A percentile compares a stretch with the other conserved stretches of the same genome.
These are phyloP conservation scores for Candida orba DNA, from an alignment of 805 yeast genomes.

Conservation along the genomic window DNA sequence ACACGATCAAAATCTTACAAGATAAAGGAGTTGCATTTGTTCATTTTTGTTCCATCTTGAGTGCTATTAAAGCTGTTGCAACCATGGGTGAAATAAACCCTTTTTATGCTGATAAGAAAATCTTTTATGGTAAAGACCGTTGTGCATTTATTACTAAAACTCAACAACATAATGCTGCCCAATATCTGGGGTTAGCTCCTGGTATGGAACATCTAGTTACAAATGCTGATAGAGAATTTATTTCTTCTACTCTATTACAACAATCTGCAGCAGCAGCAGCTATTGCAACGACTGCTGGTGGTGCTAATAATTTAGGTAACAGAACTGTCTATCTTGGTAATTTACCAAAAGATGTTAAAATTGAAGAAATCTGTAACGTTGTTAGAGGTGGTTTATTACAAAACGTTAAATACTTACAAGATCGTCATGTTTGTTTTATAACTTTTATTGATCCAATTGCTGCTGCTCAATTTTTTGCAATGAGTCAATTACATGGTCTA, in stretches of 20 bases:
- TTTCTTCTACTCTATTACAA: constrained; percentile 73
- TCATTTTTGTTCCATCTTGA: constrained; percentile 77
- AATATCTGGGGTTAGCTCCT: constrained; percentile 84
- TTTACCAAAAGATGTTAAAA: constrained; percentile 78
- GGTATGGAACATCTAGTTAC: constrained; percentile 78
- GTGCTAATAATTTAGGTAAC: constrained; percentile 85
- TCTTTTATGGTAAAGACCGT: constrained; percentile 90
- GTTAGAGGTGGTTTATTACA: constrained; percentile 93
- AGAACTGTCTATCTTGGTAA: constrained; percentile 90
- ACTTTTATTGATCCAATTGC: constrained; percentile 96
- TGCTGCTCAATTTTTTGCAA: constrained; percentile 94
- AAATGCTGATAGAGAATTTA: constrained; percentile 50
- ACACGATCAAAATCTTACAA: constrained; percentile 68
- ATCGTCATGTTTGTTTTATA: constrained; percentile 87
- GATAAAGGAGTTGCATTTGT: constrained; percentile 86
- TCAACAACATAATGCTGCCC: constrained; percentile 96
- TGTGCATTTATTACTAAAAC: constrained; percentile 92
- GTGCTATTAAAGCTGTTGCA: constrained; percentile 83
- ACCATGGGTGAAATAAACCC: constrained; percentile 56
- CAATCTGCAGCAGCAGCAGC: constrained; percentile 98
- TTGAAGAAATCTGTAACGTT: constrained; percentile 92
- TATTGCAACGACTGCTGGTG: constrained; percentile 91
- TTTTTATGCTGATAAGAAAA: constrained; percentile 68
- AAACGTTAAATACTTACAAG: constrained; percentile 70
- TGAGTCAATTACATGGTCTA: constrained; percentile 85